Evolutionary conservation across 768 basidiomycete genomes (phyloP).

Genomic region (Hebeloma cylindrosporum): DNA sequence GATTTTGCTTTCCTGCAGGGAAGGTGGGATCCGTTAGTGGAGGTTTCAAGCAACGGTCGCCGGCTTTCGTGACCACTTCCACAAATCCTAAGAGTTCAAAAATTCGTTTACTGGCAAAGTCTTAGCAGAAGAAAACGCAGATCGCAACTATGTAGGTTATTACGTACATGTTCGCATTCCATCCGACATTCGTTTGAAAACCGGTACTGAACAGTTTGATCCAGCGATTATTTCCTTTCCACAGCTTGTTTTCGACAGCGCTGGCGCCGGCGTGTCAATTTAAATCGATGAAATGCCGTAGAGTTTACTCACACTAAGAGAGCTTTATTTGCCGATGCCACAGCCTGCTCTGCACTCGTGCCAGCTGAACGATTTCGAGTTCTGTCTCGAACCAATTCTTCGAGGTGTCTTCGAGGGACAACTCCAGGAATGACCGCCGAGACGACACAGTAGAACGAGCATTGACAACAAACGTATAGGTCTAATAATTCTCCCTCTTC

Average conservation of each 20-base stretch:
- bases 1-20: conserved; percentile 47
- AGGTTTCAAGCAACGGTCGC: conserved; percentile 49
- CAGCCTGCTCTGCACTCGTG: conserved; percentile 54
- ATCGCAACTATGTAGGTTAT: background rate
- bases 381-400: conserved; percentile 66
- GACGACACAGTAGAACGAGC: conserved; percentile 69
- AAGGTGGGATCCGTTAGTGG: conserved; percentile 51
- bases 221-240: conserved; percentile 63
- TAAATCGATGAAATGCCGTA: conserved; percentile 7
- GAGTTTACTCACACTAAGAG: conserved; percentile 54
- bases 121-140: background rate
- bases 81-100: conserved; percentile 46
- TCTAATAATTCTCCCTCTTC: conserved; percentile 63
- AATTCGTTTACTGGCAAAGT: conserved; percentile 38
- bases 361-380: conserved; percentile 53
- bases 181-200: conserved; percentile 68
- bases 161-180: conserved; percentile 58
- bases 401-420: conserved; percentile 58
- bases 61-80: conserved; percentile 35
- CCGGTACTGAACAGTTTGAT: conserved; percentile 52
- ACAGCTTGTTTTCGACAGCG: conserved; percentile 73
- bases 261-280: conserved; percentile 33
- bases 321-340: conserved; percentile 63
- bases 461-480: conserved; percentile 84
- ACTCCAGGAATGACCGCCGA: conserved; percentile 75